phyloP scores from a whole-genome alignment of 257 asterid species.

The Fraxinus pennsylvanica region DNA sequence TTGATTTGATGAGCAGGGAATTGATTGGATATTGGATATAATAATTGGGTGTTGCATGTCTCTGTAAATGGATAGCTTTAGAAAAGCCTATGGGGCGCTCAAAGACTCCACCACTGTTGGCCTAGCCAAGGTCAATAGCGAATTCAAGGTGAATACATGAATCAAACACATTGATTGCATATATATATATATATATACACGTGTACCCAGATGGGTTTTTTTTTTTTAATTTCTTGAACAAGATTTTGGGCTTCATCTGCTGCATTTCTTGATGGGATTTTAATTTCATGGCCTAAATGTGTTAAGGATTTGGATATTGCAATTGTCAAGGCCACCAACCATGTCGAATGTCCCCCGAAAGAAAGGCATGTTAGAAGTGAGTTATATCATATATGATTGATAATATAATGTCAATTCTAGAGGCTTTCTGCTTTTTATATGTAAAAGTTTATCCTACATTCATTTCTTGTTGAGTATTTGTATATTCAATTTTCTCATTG shows the following conservation, averaged over 20 bases:
- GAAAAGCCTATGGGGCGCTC: conserved; percentile 91
- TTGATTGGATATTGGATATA: not conserved
- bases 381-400: conserved; percentile 15
- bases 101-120: conserved; percentile 93
- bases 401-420: not conserved
- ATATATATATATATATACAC: not conserved
- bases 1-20: not conserved
- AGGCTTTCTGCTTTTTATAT: not conserved
- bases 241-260: not conserved
- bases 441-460: not conserved
- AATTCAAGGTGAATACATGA: conserved; percentile 61
- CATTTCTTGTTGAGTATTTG: not conserved
- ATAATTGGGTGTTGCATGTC: conserved; percentile 38
- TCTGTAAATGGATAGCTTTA: conserved; percentile 81
- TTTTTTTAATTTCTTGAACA: not conserved
- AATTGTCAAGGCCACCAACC: conserved; percentile 88
- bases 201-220: not conserved
- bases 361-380: conserved; percentile 91
- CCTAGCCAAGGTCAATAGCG: conserved; percentile 93
- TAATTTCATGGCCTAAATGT: not conserved
- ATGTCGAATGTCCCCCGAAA: conserved; percentile 77
- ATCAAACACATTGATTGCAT: not conserved
- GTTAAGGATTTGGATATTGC: conserved; percentile 86
- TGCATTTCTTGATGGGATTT: conserved; percentile 1
- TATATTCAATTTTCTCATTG: not conserved